phyloP scores from a whole-genome alignment of 306 rosid species.

The Abrus precatorius region DNA sequence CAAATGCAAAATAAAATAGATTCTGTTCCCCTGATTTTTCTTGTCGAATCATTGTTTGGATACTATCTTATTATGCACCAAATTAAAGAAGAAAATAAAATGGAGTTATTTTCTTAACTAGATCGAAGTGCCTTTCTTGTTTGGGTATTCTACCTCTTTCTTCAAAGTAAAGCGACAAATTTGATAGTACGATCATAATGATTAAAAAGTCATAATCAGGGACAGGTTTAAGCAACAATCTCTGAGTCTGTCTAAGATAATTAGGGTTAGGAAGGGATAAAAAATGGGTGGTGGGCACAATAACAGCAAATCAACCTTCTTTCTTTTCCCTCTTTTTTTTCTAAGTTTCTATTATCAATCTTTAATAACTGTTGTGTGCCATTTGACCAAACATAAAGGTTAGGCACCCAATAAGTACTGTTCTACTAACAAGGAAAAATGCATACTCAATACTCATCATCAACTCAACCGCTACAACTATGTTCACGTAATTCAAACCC shows the following conservation, averaged over 20 bases:
- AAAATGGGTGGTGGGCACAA: constrained; percentile 36
- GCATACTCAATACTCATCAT: neutral
- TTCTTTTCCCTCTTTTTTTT: neutral
- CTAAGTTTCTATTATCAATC: neutral
- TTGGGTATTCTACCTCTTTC: constrained; percentile 43
- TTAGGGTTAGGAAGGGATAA: constrained; percentile 41
- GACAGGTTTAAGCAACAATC: constrained; percentile 56
- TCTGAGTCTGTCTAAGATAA: constrained; percentile 24
- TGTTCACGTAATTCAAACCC: constrained; percentile 17
- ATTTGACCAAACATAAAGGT: constrained; percentile 45
- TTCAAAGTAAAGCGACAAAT: constrained; percentile 54
- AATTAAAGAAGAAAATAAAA: neutral
- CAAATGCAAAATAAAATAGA: too few species aligned
- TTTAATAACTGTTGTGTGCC: constrained; percentile 29
- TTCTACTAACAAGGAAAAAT: neutral
- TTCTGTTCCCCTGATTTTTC: too few species aligned
- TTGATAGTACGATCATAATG: constrained; percentile 43
- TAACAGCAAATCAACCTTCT: neutral
- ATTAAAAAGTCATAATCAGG: constrained; percentile 48
- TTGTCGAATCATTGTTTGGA: too few species aligned
- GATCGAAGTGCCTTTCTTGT: constrained; percentile 21
- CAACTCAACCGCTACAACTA: constrained; percentile 37
- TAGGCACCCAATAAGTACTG: constrained; percentile 23
- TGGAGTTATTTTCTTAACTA: neutral
- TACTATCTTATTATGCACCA: neutral